Evolutionary conservation across 805 yeast genomes (phyloP).

Genomic region (Sugiyamaella smithiae): DNA sequence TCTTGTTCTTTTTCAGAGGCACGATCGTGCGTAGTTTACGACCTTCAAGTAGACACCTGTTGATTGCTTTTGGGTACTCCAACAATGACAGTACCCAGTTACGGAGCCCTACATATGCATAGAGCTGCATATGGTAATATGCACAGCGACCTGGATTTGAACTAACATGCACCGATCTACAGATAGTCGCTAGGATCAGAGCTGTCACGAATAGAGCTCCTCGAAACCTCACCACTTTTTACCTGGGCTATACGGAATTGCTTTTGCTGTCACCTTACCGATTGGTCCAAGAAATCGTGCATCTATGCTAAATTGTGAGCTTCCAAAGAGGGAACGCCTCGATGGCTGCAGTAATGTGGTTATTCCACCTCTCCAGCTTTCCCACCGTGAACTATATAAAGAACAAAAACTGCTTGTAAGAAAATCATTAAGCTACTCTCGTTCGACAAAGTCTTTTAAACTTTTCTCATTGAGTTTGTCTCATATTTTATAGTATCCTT

Average conservation of each 20-base stretch:
- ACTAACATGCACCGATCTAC: no score
- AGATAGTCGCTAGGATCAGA: neutral
- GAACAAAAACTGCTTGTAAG: neutral
- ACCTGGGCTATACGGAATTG: neutral
- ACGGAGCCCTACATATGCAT: no score
- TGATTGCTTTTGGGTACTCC: no score
- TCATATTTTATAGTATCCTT: neutral
- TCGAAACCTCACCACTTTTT: neutral
- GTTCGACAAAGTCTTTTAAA: no score
- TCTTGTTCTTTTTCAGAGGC: slow-evolving; percentile 1
- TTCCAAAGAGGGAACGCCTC: no score
- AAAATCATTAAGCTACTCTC: neutral
- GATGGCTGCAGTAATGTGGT: no score
- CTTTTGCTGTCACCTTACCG: neutral
- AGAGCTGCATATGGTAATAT: neutral
- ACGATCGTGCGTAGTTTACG: no score
- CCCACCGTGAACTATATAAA: neutral
- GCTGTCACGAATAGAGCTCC: neutral
- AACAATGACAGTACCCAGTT: no score
- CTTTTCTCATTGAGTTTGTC: no score
- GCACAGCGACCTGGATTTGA: neutral
- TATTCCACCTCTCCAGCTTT: neutral
- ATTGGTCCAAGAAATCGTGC: neutral
- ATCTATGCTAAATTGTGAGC: neutral
- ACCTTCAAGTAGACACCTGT: no score